Conservation (phyloP, 2,329 filamentous ascomycete genomes). For the Beauveria brongniartii region DNA sequence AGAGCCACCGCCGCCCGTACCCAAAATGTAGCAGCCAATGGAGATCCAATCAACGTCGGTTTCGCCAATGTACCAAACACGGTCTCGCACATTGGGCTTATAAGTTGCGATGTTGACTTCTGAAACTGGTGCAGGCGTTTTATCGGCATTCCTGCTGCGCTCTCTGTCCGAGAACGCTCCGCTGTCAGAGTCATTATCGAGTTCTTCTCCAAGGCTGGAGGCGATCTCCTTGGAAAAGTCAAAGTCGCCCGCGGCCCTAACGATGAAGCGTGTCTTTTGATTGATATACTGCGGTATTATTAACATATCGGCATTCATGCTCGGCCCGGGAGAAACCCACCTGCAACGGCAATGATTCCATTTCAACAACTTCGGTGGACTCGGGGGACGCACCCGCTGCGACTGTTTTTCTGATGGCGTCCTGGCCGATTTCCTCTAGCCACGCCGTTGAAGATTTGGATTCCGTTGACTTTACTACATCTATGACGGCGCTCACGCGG, state of each 20-base stretch:
- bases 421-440: slow-evolving; percentile 28
- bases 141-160: background rate
- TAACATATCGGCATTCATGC: background rate
- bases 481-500: slow-evolving; percentile 46
- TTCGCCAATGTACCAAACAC: slow-evolving; percentile 50
- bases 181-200: slow-evolving; percentile 11
- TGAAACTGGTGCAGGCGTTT: slow-evolving; percentile 8
- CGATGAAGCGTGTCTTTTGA: slow-evolving; percentile 48
- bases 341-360: slow-evolving; percentile 46
- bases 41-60: slow-evolving; percentile 50
- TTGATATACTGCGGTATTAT: slow-evolving; percentile 33
- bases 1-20: slow-evolving; percentile 51
- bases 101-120: slow-evolving; percentile 33
- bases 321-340: slow-evolving; percentile 19
- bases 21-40: slow-evolving; percentile 53
- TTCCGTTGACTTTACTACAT: slow-evolving; percentile 42
- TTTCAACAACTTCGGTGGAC: slow-evolving; percentile 41
- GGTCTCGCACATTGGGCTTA: slow-evolving; percentile 39
- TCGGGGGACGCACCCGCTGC: slow-evolving; percentile 35
- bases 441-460: slow-evolving; percentile 28
- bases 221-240: slow-evolving; percentile 27
- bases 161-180: slow-evolving; percentile 18
- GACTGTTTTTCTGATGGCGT: slow-evolving; percentile 36
- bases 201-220: background rate
- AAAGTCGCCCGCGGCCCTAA: slow-evolving; percentile 52